Conservation (phyloP, 805 yeast genomes). For the Candida tibetensis region DNA sequence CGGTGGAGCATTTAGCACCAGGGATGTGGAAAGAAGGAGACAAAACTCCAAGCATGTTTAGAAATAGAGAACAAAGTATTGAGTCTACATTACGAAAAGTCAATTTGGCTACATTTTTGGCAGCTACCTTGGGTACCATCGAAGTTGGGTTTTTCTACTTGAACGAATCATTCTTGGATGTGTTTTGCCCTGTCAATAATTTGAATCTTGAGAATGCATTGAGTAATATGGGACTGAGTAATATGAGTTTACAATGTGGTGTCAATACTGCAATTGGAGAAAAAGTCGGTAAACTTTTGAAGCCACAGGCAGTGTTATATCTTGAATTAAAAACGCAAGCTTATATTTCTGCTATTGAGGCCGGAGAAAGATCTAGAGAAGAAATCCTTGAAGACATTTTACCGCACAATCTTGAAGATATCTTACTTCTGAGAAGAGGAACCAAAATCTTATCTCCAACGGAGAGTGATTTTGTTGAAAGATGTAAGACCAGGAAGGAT, state of each 20-base stretch:
- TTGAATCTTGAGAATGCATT: conserved; percentile 48
- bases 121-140: conserved; percentile 81
- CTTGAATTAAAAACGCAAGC: conserved; percentile 95
- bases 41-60: conserved; percentile 54
- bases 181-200: conserved; percentile 76
- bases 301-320: conserved; percentile 75
- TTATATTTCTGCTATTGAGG: conserved; percentile 79
- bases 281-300: conserved; percentile 58
- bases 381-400: conserved; percentile 75
- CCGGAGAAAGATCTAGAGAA: conserved; percentile 55
- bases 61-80: conserved; percentile 59
- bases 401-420: conserved; percentile 59
- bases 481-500: conserved; percentile 71
- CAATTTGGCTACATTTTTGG: conserved; percentile 80
- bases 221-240: conserved; percentile 31
- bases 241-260: conserved; percentile 34
- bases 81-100: conserved; percentile 74
- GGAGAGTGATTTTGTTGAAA: conserved; percentile 72
- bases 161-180: conserved; percentile 79
- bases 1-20: conserved; percentile 66
- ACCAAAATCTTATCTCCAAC: conserved; percentile 57
- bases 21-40: conserved; percentile 68
- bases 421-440: conserved; percentile 39
- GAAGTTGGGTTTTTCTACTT: conserved; percentile 86
- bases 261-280: conserved; percentile 36